These are phyloP conservation scores for Pilasporangium apinafurcum DNA, from an alignment of 352 stramenopile species.

Conservation along the genomic window DNA sequence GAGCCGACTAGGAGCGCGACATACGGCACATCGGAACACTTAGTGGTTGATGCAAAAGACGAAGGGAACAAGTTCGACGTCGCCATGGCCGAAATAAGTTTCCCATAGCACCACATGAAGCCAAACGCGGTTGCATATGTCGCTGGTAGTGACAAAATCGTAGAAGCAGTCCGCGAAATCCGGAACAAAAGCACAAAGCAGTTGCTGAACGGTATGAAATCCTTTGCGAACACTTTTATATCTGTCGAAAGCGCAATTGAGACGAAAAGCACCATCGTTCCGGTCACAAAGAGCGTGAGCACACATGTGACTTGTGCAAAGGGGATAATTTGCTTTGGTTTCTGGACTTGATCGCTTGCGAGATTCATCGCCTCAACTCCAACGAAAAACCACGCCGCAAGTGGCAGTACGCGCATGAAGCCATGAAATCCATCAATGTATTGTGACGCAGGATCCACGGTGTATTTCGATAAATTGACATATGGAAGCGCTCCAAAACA, in stretches of 20 bases:
- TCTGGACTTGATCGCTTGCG: conserved; percentile 19
- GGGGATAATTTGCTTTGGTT: conserved; percentile 32
- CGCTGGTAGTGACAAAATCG: conserved; percentile 30
- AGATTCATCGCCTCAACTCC: conserved; percentile 20
- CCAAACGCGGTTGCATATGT: conserved; percentile 46
- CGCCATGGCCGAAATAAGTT: conserved; percentile 42
- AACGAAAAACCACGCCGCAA: conserved; percentile 23
- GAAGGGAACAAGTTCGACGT: conserved; percentile 26
- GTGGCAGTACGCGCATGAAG: conserved; percentile 12
- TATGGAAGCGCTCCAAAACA: conserved; percentile 23
- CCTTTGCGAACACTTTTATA: conserved; percentile 8
- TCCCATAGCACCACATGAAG: conserved; percentile 53
- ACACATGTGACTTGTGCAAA: conserved; percentile 35
- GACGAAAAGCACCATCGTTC: conserved; percentile 25
- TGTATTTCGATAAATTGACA: conserved; percentile 13
- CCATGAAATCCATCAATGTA: conserved; percentile 1
- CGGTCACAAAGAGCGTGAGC: conserved; percentile 28
- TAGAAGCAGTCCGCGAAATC: conserved; percentile 9
- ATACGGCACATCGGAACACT: conserved; percentile 9
- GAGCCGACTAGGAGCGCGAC: conserved; percentile 16
- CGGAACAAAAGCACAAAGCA: conserved; percentile 24
- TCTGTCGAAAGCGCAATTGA: conserved; percentile 20
- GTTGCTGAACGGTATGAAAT: conserved; percentile 25
- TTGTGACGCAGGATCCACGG: neutral
- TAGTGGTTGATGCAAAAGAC: conserved; percentile 14